phyloP scores from a whole-genome alignment of 352 stramenopile species.

The Globisporangium apiculatum region DNA sequence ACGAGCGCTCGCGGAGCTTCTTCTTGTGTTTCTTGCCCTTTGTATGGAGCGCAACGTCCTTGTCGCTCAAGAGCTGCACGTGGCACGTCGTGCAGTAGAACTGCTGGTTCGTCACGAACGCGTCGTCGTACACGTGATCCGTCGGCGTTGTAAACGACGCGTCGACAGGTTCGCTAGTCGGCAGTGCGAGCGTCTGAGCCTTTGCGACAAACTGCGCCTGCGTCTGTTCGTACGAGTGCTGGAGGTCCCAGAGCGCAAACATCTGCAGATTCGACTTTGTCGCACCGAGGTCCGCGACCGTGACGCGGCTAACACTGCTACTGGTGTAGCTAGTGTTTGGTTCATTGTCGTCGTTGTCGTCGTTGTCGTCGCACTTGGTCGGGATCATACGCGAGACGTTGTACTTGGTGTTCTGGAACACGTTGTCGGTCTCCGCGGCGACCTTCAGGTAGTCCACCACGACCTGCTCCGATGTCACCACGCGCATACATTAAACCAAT shows the following conservation, averaged over 20 bases:
- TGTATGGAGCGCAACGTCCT: slow-evolving; percentile 64
- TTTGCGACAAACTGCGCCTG: slow-evolving; percentile 43
- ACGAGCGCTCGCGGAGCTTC: slow-evolving; percentile 39
- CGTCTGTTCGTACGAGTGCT: slow-evolving; percentile 47
- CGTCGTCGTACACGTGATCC: slow-evolving; percentile 33
- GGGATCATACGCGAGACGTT: slow-evolving; percentile 80
- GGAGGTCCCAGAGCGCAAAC: slow-evolving; percentile 64
- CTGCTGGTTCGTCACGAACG: slow-evolving; percentile 33
- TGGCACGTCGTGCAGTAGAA: slow-evolving; percentile 68
- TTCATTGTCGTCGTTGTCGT: slow-evolving; percentile 11
- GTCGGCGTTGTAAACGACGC: slow-evolving; percentile 16
- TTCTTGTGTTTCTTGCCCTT: slow-evolving; percentile 86
- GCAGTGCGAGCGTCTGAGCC: slow-evolving; percentile 25
- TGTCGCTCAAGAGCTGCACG: slow-evolving; percentile 63
- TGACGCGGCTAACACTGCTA: slow-evolving; percentile 17
- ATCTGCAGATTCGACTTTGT: slow-evolving; percentile 65
- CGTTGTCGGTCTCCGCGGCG: slow-evolving; percentile 77
- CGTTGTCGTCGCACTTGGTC: slow-evolving; percentile 32
- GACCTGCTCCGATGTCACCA: slow-evolving; percentile 14
- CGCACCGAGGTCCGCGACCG: slow-evolving; percentile 45
- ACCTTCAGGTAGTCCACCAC: slow-evolving; percentile 66
- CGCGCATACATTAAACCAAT: no score
- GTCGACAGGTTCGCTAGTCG: slow-evolving; percentile 28
- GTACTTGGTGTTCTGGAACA: slow-evolving; percentile 91
- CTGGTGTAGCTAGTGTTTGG: not conserved